Percentiles rank a stretch among this genome's conserved stretches.
Evolutionary conservation across 2,329 filamentous ascomycete genomes (phyloP).

Genomic region (Pseudogymnoascus sp.): DNA sequence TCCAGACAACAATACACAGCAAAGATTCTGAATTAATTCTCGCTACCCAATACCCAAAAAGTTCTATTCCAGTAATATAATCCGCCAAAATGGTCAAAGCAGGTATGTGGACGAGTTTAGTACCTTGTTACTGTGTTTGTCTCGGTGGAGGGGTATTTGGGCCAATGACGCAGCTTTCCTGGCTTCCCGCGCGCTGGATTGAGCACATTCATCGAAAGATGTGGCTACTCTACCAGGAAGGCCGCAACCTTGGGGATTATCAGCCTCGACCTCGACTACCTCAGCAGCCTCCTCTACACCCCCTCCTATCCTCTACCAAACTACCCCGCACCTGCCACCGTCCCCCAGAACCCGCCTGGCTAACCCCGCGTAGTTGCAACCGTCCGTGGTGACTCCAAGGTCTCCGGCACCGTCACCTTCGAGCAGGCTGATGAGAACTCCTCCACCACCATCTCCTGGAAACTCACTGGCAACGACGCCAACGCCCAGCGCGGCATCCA

Average conservation of each 20-base stretch:
- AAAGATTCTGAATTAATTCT: constrained; percentile 1
- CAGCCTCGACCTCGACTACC: constrained; percentile 17
- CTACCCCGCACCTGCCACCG: background rate
- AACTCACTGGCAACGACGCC: constrained; percentile 85
- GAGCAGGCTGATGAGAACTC: constrained; percentile 78
- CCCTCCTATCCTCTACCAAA: background rate
- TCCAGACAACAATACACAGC: background rate
- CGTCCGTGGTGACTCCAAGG: constrained; percentile 94
- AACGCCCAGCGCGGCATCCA: constrained; percentile 98
- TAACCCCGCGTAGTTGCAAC: constrained; percentile 63
- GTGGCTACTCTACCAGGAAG: constrained; percentile 19
- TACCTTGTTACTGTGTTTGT: constrained; percentile 15
- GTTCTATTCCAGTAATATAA: constrained; percentile 1
- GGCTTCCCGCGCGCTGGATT: constrained; percentile 42
- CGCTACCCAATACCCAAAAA: background rate
- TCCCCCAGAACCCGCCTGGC: background rate
- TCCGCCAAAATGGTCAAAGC: constrained; percentile 94
- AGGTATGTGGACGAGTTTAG: constrained; percentile 48
- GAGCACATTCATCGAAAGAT: constrained; percentile 43
- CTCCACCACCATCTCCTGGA: constrained; percentile 81
- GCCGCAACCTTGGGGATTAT: constrained; percentile 39
- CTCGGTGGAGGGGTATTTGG: background rate
- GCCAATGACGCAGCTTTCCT: constrained; percentile 22
- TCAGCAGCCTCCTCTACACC: constrained; percentile 12
- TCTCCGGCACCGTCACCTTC: constrained; percentile 89